Percentiles rank a stretch among this genome's conserved stretches.
phyloP scores from a whole-genome alignment of 78 protist species.

The Planoprotostelium fungivorum region DNA sequence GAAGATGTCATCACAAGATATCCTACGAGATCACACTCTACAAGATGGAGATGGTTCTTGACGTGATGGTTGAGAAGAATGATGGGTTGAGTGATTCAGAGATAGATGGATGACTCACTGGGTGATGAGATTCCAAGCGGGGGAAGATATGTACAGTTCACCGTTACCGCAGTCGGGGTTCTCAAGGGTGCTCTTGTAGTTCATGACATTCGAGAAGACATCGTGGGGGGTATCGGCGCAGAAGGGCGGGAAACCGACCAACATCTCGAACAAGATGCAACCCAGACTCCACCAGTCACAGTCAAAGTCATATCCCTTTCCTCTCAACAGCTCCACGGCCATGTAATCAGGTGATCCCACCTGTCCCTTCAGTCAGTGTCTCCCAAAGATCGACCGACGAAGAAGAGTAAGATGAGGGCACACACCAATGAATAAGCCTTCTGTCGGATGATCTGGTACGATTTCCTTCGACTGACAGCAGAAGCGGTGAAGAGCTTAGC shows the following conservation, averaged over 20 bases:
- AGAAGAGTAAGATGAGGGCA: slow-evolving; percentile 10
- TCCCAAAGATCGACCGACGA: slow-evolving; percentile 36
- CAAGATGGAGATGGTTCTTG: no score
- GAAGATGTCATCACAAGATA: slow-evolving; percentile 19
- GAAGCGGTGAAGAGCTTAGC: slow-evolving; percentile 4
- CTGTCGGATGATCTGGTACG: neutral
- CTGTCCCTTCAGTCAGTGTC: slow-evolving; percentile 14
- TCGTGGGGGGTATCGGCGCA: slow-evolving; percentile 72
- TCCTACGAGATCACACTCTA: slow-evolving; percentile 6
- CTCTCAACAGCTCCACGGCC: slow-evolving; percentile 84
- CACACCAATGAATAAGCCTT: neutral
- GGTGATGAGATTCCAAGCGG: slow-evolving; percentile 40
- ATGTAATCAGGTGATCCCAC: slow-evolving; percentile 84
- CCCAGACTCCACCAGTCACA: slow-evolving; percentile 93
- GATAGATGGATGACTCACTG: slow-evolving; percentile 1
- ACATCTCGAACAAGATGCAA: slow-evolving; percentile 61
- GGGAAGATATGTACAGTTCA: neutral
- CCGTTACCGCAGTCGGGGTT: slow-evolving; percentile 11
- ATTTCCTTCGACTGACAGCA: neutral
- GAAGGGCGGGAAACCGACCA: slow-evolving; percentile 79
- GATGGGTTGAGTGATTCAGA: slow-evolving; percentile 9
- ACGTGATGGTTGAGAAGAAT: no score
- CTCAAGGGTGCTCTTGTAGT: slow-evolving; percentile 35
- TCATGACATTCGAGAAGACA: slow-evolving; percentile 51
- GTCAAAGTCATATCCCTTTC: slow-evolving; percentile 65